Base-by-base conservation (phyloP, 768 basidiomycete species). In the Mycena vulgaris region DNA sequence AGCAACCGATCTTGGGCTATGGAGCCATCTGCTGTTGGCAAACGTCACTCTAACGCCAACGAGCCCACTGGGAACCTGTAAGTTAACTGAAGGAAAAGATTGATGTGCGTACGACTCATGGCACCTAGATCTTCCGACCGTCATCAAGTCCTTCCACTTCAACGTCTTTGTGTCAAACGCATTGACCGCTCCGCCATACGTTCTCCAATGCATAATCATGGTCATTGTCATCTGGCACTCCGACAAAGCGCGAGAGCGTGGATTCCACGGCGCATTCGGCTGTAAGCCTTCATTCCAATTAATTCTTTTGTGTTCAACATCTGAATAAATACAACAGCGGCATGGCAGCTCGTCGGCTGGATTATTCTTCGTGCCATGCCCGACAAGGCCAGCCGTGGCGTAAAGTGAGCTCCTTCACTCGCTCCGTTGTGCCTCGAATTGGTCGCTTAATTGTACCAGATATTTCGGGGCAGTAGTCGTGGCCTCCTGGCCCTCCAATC, bases 141-240 rank as follows among this genome's bases (percentile, higher is more conserved):
- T 83, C 53, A 83, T 83, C 69, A 82, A 83, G 60, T 78, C 79
- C 0, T 83, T 83, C 72, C 59, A 81, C 59, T 83, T 83, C 72
- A 77, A 77, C 69, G 79, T 82, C 13, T 81, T 80, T 53, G 76
- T 77, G 23, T 80, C 83, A 7, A 83, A 83, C 56, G 83, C 83
- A 0, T 66, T 83, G 23, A 83, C 82, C 0, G 82, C 82, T 1
- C 82, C 82, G 16, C 82, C 82, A 8, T 81, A 83, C 62, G 61
- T 83, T 53, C 71, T 83, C 0, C 80, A 82, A 75, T 79, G 78
- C 39, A 78, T 82, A 25, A 69, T 78, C 25, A 80, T 79, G 77
- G 71, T 83, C 47, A 57, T 76, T 31, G 72, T 81, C 37, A 78
- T 81, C 19, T 73, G 75, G 45, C 79, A 82, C 60, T 81, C 80